phyloP scores from a whole-genome alignment of 2,329 filamentous ascomycete species.

The Xylaria sp. region DNA sequence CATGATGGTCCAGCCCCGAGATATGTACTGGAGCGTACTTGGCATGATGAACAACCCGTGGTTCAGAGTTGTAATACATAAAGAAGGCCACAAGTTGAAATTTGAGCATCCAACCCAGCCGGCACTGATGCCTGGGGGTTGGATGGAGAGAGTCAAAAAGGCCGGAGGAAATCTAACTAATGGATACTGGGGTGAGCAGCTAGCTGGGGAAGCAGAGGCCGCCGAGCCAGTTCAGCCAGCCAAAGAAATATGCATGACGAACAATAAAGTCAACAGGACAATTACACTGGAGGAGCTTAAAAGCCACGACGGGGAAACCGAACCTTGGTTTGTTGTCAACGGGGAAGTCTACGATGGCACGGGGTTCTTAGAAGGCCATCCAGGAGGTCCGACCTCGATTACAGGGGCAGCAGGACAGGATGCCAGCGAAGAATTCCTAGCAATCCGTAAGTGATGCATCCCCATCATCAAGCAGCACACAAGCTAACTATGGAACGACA shows the following conservation, averaged over 20 bases:
- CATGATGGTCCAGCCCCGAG: constrained; percentile 83
- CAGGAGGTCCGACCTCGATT: constrained; percentile 86
- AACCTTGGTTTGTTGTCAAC: constrained; percentile 87
- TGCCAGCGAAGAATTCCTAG: constrained; percentile 85
- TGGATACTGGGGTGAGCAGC: constrained; percentile 81
- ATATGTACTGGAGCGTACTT: constrained; percentile 95
- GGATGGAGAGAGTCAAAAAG: constrained; percentile 93
- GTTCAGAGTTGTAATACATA: constrained; percentile 80
- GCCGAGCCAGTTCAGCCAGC: constrained; percentile 53
- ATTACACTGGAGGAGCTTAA: constrained; percentile 76
- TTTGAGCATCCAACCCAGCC: constrained; percentile 93
- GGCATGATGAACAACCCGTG: constrained; percentile 99
- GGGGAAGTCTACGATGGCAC: constrained; percentile 91
- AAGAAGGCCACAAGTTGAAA: constrained; percentile 65
- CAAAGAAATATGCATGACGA: constrained; percentile 79
- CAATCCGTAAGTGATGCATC: constrained; percentile 72
- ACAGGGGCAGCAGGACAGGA: constrained; percentile 81
- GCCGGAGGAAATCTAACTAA: constrained; percentile 79
- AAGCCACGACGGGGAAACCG: constrained; percentile 66
- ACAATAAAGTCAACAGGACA: constrained; percentile 63
- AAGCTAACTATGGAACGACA: constrained; percentile 43
- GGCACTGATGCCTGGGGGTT: constrained; percentile 76
- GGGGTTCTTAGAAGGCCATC: constrained; percentile 78
- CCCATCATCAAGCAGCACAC: constrained; percentile 34
- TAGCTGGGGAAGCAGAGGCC: constrained; percentile 56